A percentile compares a stretch with the other conserved stretches of the same genome.
These are phyloP conservation scores for Botryotinia narcissicola DNA, from an alignment of 2,329 filamentous ascomycete genomes.

Conservation along the genomic window DNA sequence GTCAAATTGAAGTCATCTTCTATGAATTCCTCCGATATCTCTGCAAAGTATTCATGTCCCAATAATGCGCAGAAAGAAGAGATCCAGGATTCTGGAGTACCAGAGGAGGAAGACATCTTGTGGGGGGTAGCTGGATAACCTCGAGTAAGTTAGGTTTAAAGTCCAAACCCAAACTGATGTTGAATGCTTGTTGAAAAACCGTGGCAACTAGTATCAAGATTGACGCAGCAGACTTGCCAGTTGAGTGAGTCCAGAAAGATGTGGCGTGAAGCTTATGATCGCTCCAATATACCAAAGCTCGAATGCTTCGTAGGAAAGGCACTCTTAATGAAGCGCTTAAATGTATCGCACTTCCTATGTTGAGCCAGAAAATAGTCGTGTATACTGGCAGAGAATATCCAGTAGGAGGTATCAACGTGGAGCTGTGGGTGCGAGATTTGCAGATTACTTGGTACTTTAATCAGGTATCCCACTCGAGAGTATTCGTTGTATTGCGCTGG, in stretches of 20 bases:
- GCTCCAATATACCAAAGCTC: neutral
- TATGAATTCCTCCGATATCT: constrained; percentile 98
- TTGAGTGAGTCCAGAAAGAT: neutral
- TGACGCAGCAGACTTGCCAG: neutral
- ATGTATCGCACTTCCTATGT: neutral
- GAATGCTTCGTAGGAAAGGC: neutral
- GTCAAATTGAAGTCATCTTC: constrained; percentile 99
- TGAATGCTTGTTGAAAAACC: neutral
- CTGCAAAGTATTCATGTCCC: constrained; percentile 97
- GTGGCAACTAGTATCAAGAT: neutral
- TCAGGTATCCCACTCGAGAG: constrained; percentile 4
- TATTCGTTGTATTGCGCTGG: constrained; percentile 19
- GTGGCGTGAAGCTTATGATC: neutral
- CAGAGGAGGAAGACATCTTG: constrained; percentile 39
- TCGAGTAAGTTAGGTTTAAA: neutral
- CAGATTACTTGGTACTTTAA: neutral
- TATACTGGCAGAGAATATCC: neutral
- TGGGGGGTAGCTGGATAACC: constrained; percentile 5
- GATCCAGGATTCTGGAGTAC: constrained; percentile 81
- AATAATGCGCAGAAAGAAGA: constrained; percentile 92
- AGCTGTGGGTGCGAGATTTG: neutral
- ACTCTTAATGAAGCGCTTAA: neutral
- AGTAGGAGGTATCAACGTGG: constrained; percentile 16
- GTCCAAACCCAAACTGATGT: constrained; percentile 7
- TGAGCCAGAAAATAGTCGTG: constrained; percentile 4